Percentiles rank a stretch among this genome's conserved stretches.
Conservation (phyloP, 2,329 filamentous ascomycete species). For the Ophiocordyceps unilateralis region DNA sequence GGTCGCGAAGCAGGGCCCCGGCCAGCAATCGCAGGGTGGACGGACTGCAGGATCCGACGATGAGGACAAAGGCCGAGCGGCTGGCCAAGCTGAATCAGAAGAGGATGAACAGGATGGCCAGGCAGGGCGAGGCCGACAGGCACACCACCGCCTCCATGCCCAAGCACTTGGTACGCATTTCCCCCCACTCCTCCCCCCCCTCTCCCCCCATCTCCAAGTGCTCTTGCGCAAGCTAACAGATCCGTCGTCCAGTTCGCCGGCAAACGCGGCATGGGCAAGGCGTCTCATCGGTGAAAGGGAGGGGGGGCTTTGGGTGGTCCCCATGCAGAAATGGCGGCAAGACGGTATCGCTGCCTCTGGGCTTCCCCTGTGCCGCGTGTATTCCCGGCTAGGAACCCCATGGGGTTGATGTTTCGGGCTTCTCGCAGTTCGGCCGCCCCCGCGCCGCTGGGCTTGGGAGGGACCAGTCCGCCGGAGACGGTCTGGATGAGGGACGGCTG, state of each 20-base stretch:
- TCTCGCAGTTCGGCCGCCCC: no score
- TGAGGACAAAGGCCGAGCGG: conserved; percentile 66
- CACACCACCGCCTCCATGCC: conserved; percentile 65
- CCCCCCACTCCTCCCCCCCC: background rate
- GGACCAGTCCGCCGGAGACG: no score
- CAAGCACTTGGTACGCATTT: conserved; percentile 70
- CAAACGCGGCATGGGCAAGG: conserved; percentile 90
- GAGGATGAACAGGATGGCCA: conserved; percentile 96
- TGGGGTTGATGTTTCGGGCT: no score
- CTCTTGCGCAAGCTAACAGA: background rate
- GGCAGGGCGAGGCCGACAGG: conserved; percentile 91
- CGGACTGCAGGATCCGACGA: conserved; percentile 51
- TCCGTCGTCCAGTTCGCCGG: conserved; percentile 48
- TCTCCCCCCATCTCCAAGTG: background rate
- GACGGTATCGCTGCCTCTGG: no score
- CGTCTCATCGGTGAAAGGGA: conserved; percentile 43
- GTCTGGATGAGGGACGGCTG: no score
- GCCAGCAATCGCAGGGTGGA: conserved; percentile 52
- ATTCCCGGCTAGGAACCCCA: no score
- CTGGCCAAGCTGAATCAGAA: conserved; percentile 83
- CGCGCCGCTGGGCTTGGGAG: no score
- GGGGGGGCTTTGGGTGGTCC: no score
- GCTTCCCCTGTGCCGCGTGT: no score
- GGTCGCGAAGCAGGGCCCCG: conserved; percentile 55
- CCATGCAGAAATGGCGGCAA: no score